Evolutionary conservation across 805 yeast genomes (phyloP), one percentile per base, ranked within the genome.

Genomic region (Blastobotrys parvus): DNA sequence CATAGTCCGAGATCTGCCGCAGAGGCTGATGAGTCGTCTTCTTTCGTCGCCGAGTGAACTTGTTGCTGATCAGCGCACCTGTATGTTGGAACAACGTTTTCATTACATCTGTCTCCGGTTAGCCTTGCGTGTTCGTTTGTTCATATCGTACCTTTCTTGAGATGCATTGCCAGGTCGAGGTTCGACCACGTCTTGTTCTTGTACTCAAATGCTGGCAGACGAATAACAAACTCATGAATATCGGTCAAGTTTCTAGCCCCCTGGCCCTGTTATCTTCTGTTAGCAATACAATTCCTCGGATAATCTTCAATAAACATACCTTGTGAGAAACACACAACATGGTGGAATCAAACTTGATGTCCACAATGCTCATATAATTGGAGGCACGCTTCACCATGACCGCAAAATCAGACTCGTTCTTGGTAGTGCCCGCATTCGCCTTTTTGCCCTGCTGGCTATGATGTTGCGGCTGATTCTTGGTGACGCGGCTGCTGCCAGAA

Each of bases 51-150:
- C 67, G 70, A 45, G 67, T 67, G 29, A 90, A 64, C 61, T 85
- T 87, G 57, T 86, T 86, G n/a, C 82, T 79, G 29, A 89, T 57
- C 40, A 90, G 74, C 45, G 80, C 77, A 2, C 95, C 96, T 0
- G 89, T 72, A 45, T 68, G 71, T n/a, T 58, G 58, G 27, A 68
- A 50, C 34, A 69, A 52, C 2, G 65, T 56, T 48, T 58, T 60
- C 35, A 67, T 55, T 13, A 67, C 56, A 45, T 66, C 64, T 46
- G 20, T n/a, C n/a, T n/a, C n/a, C n/a, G n/a, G n/a, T n/a, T n/a
- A n/a, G n/a, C n/a, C n/a, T n/a, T n/a, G n/a, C n/a, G n/a, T n/a
- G n/a, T n/a, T n/a, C n/a, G n/a, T n/a, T n/a, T n/a, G 29, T 7
- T 25, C 10, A 11, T 25, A 8, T 35, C 52, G 32, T 39, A 54